A percentile compares a stretch with the other conserved stretches of the same genome.
These are phyloP conservation scores for Protea cynaroides DNA, from an alignment of 164 flowering plant genomes.

Conservation along the genomic window DNA sequence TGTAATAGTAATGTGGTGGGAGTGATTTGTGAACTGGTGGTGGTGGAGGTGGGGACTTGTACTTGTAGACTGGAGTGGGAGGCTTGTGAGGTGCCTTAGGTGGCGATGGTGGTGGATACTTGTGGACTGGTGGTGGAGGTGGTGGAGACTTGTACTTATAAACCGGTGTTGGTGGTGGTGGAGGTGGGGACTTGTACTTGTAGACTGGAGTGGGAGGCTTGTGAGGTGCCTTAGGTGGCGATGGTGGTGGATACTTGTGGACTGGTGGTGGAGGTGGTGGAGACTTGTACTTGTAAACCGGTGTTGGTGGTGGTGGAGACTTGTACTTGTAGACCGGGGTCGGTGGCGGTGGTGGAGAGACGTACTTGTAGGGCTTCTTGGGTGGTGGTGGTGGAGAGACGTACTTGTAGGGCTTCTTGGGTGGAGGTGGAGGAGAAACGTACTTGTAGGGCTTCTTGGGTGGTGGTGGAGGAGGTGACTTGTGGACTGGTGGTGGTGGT, in stretches of 20 bases:
- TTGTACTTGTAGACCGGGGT: no score
- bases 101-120: slow-evolving; percentile 1
- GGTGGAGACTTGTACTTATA: background rate
- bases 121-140: slow-evolving; percentile 9
- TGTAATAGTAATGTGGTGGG: background rate
- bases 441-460: no score
- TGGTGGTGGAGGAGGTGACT: background rate
- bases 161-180: slow-evolving; percentile 4
- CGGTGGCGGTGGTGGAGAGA: no score
- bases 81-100: background rate
- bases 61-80: slow-evolving; percentile 1
- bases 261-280: slow-evolving; percentile 18
- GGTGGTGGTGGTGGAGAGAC: slow-evolving; percentile 9
- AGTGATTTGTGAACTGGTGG: background rate
- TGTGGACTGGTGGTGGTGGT: background rate
- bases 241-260: slow-evolving; percentile 10
- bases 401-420: background rate
- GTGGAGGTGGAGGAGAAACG: no score
- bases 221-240: slow-evolving; percentile 4
- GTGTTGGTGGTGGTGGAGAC: slow-evolving; percentile 18
- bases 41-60: slow-evolving; percentile 13
- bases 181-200: slow-evolving; percentile 3
- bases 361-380: background rate
- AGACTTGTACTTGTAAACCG: slow-evolving; percentile 10
- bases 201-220: background rate